Conservation (phyloP, 148 eudicot genomes). For the Dysphania ambrosioides region DNA sequence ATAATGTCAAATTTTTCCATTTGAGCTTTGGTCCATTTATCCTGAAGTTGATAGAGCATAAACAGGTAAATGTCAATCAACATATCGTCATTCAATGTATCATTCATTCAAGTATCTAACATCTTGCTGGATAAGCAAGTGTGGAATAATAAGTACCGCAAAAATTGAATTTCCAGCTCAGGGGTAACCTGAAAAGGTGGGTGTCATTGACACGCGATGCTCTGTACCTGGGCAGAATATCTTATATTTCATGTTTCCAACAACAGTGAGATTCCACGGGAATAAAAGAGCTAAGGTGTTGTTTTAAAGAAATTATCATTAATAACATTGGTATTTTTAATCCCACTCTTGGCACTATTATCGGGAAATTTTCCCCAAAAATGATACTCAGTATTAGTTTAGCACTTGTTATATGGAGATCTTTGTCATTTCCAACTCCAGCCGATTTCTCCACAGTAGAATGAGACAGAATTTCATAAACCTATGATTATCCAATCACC, state of each 20-base stretch:
- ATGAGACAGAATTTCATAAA: not conserved
- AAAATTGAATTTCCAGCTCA: too few species aligned
- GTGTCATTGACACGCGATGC: not conserved
- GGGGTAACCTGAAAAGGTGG: not conserved
- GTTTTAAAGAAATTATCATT: too few species aligned
- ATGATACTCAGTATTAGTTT: not conserved
- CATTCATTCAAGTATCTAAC: too few species aligned
- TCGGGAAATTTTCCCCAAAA: not conserved
- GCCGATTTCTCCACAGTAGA: not conserved
- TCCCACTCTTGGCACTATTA: not conserved
- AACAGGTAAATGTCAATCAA: not conserved
- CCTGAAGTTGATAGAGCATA: not conserved
- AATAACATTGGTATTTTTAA: not conserved
- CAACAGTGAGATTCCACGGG: not conserved
- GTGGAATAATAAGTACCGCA: too few species aligned
- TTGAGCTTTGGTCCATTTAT: not conserved
- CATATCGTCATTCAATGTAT: not conserved
- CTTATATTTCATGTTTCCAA: too few species aligned
- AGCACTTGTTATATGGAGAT: not conserved
- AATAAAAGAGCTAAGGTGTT: too few species aligned
- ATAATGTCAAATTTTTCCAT: not conserved
- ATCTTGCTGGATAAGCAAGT: too few species aligned
- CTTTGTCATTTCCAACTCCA: slow-evolving; percentile 3
- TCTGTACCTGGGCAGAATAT: not conserved
- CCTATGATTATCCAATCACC: not conserved